A percentile compares a stretch with the other conserved stretches of the same genome.
phyloP scores from a whole-genome alignment of 805 yeast species.

The Sugiyamaella marilandica region DNA sequence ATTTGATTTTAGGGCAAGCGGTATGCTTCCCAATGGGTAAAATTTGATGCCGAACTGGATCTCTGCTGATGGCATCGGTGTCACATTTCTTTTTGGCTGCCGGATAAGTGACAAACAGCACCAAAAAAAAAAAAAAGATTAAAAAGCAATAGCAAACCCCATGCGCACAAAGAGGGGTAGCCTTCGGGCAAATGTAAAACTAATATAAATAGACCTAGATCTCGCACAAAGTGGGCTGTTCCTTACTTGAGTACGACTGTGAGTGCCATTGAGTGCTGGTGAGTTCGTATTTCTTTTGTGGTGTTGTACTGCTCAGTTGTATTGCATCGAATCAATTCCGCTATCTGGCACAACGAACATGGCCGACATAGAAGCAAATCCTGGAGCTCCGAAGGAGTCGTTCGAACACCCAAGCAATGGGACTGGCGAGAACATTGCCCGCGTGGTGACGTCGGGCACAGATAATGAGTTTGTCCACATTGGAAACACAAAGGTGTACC shows the following conservation, averaged over 20 bases:
- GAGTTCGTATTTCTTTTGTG: too few relatives aligned
- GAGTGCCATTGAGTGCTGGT: too few relatives aligned
- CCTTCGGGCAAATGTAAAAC: neutral
- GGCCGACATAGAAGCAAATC: constrained; percentile 10
- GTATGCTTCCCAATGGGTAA: neutral
- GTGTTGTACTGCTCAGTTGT: too few relatives aligned
- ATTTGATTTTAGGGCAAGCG: neutral
- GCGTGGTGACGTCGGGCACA: constrained; percentile 19
- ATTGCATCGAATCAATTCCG: neutral
- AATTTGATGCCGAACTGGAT: neutral
- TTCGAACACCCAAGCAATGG: neutral
- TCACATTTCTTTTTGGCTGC: neutral
- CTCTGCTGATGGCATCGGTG: neutral
- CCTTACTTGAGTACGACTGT: neutral
- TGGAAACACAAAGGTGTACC: constrained; percentile 66
- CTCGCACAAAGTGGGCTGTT: neutral
- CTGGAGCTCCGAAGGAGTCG: neutral
- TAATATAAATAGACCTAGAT: neutral
- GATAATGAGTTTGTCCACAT: constrained; percentile 53
- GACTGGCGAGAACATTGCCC: constrained; percentile 8
- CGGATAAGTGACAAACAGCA: neutral
- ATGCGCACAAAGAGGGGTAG: constrained; percentile 2
- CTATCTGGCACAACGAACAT: neutral
- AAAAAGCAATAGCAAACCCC: constrained; percentile 1
- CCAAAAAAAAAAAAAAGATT: neutral